Conservation (phyloP, 345 rosid genomes). For the Schrenkiella parvula region DNA sequence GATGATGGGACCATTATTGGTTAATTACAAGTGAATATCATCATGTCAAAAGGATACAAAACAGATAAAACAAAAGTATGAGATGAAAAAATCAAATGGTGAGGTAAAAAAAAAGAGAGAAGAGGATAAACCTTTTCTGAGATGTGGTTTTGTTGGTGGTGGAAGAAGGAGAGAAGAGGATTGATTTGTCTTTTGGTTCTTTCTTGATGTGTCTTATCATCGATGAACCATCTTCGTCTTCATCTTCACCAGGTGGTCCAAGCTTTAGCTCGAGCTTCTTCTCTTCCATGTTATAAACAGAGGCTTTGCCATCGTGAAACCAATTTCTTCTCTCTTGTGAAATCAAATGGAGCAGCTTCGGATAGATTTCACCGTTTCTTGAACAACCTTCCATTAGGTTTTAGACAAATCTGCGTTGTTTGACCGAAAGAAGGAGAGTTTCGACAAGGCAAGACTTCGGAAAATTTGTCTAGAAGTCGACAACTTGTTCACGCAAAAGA, state of each 20-base stretch:
- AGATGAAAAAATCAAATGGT: constrained; percentile 35
- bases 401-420: background rate
- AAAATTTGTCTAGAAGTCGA: background rate
- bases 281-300: constrained; percentile 50
- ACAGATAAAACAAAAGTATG: constrained; percentile 21
- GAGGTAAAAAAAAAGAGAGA: background rate
- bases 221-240: constrained; percentile 36
- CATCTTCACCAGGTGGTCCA: constrained; percentile 69
- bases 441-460: background rate
- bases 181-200: constrained; percentile 42
- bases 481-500: constrained; percentile 10
- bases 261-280: constrained; percentile 91
- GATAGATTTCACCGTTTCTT: constrained; percentile 46
- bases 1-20: constrained; percentile 34
- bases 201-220: constrained; percentile 6
- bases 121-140: constrained; percentile 20
- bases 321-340: constrained; percentile 53
- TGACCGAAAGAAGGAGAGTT: background rate
- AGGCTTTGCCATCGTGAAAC: constrained; percentile 29
- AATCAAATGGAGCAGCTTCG: constrained; percentile 59
- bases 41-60: constrained; percentile 32
- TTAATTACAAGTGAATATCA: constrained; percentile 40
- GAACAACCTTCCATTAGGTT: constrained; percentile 44
- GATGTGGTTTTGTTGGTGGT: constrained; percentile 33
- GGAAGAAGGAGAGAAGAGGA: constrained; percentile 40